These are phyloP conservation scores for Arthroderma sp. DNA, from an alignment of 2,329 filamentous ascomycete genomes.

Conservation along the genomic window DNA sequence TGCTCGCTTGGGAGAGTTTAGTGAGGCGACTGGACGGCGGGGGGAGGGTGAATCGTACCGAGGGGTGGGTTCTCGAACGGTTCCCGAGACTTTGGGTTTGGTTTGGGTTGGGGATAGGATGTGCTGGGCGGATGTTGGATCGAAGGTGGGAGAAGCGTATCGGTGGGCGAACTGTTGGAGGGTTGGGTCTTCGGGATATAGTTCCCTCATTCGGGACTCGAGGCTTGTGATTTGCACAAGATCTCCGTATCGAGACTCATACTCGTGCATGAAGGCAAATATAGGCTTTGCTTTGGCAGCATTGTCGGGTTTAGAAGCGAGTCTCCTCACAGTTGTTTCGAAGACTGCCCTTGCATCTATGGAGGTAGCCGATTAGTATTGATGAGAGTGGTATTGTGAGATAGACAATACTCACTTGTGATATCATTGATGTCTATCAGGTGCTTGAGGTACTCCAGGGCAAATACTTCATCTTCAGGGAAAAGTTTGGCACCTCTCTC, in stretches of 20 bases:
- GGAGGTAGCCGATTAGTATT: conserved; percentile 8
- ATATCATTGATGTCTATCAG: conserved; percentile 83
- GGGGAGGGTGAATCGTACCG: conserved; percentile 25
- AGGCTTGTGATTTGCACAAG: conserved; percentile 79
- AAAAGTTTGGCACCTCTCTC: conserved; percentile 89
- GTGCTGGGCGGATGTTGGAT: conserved; percentile 66
- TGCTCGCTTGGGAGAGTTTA: conserved; percentile 42
- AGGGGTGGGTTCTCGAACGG: conserved; percentile 15
- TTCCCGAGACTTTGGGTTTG: conserved; percentile 33
- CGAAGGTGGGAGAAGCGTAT: conserved; percentile 60
- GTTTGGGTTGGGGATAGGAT: conserved; percentile 78
- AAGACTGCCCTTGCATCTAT: conserved; percentile 88
- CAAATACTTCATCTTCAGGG: conserved; percentile 83
- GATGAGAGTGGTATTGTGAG: conserved; percentile 10
- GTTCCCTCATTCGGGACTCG: conserved; percentile 80
- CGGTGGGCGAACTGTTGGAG: conserved; percentile 63
- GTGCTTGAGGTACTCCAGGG: conserved; percentile 91
- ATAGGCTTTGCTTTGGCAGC: conserved; percentile 66
- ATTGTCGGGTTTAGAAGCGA: conserved; percentile 64
- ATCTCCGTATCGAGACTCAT: conserved; percentile 89
- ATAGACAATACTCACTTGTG: conserved; percentile 53
- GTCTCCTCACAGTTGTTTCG: conserved; percentile 76
- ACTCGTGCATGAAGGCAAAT: conserved; percentile 86
- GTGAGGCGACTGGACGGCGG: conserved; percentile 19
- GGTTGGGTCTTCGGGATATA: conserved; percentile 80